Evolutionary conservation across 2,329 filamentous ascomycete genomes (phyloP).

Genomic region (Botrytis cinerea): DNA sequence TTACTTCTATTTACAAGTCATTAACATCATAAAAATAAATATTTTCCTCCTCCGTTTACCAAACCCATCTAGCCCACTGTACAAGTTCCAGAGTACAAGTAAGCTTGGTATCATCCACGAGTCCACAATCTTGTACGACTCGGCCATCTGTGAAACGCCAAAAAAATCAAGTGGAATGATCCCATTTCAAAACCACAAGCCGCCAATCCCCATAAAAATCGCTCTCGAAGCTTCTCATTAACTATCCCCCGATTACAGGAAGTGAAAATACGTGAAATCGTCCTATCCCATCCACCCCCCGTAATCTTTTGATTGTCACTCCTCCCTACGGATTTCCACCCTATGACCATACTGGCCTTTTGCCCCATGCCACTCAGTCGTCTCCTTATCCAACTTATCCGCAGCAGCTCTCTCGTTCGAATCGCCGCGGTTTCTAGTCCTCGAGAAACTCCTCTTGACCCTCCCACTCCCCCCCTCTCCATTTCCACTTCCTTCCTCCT

Average conservation of each 20-base stretch:
- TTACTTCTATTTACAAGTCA: neutral
- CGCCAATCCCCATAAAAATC: too few species aligned
- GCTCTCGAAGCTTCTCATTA: neutral
- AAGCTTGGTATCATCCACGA: neutral
- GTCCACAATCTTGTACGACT: neutral
- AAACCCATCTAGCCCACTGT: neutral
- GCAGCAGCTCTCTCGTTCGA: neutral
- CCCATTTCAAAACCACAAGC: neutral
- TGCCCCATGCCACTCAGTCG: neutral
- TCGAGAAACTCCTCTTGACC: neutral
- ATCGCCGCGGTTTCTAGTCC: neutral
- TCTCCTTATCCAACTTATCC: neutral
- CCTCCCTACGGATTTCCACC: slow-evolving; percentile 13
- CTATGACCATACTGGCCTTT: neutral
- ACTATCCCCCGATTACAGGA: neutral
- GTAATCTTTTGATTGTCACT: neutral
- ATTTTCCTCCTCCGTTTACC: neutral
- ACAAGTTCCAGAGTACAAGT: neutral
- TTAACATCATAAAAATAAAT: neutral
- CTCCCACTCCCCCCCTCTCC: neutral
- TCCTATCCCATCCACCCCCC: neutral
- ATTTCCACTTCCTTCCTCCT: neutral
- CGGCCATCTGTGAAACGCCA: neutral
- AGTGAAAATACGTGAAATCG: too few species aligned
- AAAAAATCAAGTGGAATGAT: too few species aligned